These are phyloP conservation scores for Aegilops bicornis DNA, from an alignment of 176 grass and related monocot genomes.

Conservation along the genomic window DNA sequence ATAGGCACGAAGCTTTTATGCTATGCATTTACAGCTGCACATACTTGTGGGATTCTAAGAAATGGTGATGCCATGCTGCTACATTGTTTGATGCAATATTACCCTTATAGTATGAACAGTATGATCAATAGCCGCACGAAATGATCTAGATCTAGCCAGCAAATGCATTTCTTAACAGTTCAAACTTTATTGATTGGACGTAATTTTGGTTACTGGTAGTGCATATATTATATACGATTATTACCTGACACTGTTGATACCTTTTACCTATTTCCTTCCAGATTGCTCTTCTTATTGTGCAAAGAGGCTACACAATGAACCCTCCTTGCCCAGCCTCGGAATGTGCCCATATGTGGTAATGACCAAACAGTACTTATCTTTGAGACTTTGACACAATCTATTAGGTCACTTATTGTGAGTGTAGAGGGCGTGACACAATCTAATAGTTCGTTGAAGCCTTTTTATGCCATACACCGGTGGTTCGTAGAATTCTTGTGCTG, in stretches of 20 bases:
- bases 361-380: conserved; percentile 29
- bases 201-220: conserved; percentile 18
- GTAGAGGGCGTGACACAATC: not conserved
- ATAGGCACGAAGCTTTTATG: not conserved
- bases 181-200: not conserved
- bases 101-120: conserved; percentile 12
- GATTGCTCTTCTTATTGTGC: conserved; percentile 96
- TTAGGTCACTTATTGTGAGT: conserved; percentile 11
- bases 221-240: conserved; percentile 12
- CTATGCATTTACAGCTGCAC: conserved; percentile 2
- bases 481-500: conserved; percentile 8
- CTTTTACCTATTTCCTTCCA: conserved; percentile 40
- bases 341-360: conserved; percentile 98
- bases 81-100: conserved; percentile 6
- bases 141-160: not conserved
- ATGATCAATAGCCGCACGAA: not conserved
- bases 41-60: not conserved
- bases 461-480: not conserved
- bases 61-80: conserved; percentile 12
- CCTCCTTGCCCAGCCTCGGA: conserved; percentile 89
- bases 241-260: not conserved
- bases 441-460: not conserved
- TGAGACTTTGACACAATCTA: not conserved
- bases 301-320: conserved; percentile 89
- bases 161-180: not conserved